Evolutionary conservation across 2,329 filamentous ascomycete species (phyloP), one percentile per base, ranked within the genome.

Genomic region (Trichoderma cornu-damae): DNA sequence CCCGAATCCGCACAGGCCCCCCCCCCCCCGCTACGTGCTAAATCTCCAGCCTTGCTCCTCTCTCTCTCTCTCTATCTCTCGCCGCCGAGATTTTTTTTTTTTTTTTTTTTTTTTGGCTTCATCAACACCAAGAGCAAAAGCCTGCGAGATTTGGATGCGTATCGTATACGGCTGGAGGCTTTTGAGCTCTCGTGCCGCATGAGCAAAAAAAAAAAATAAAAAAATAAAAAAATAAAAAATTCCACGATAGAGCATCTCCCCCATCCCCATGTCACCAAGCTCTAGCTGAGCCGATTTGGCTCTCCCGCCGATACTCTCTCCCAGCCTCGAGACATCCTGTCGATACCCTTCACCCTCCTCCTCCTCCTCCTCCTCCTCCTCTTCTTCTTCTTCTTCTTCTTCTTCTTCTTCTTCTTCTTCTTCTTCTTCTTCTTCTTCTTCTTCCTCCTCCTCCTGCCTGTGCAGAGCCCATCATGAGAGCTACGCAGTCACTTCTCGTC

Each of bases 401-500:
- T n/a, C n/a, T n/a, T n/a, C n/a, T n/a, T n/a, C n/a, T n/a, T n/a
- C n/a, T n/a, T n/a, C n/a, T n/a, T n/a, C n/a, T n/a, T n/a, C n/a
- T n/a, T n/a, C n/a, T n/a, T n/a, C n/a, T n/a, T n/a, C n/a, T n/a
- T n/a, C n/a, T n/a, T n/a, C n/a, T n/a, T n/a, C n/a, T n/a, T n/a
- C n/a, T n/a, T n/a, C n/a, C n/a, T n/a, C n/a, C n/a, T n/a, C n/a
- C n/a, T n/a, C n/a, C n/a, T n/a, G n/a, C n/a, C n/a, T n/a, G n/a
- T n/a, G n/a, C n/a, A n/a, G n/a, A n/a, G 20, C 32, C 52, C 37
- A 62, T 56, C 59, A 84, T 85, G 82, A 77, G 74, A 65, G 68
- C 73, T 14, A 76, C 80, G 18, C 67, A 70, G 16, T 67, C 70
- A 2, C 65, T 70, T 55, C 69, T 81, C 30, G 69, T 72, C 60